Evolutionary conservation across 2,329 filamentous ascomycete genomes (phyloP).

Genomic region (Colletotrichum destructivum): DNA sequence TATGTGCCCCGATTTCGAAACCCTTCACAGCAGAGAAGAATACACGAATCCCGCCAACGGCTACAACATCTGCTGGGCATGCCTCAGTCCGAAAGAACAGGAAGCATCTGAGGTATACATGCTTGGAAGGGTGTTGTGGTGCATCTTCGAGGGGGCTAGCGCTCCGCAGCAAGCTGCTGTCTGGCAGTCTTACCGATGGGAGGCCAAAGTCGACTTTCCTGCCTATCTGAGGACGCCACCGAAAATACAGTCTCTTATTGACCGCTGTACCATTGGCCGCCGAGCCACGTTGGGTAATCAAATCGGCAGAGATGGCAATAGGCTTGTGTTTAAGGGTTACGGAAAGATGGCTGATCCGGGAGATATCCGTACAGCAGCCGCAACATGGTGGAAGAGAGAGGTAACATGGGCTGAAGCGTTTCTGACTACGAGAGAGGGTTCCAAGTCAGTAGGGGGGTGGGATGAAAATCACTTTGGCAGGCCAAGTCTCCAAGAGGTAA

Average conservation of each 20-base stretch:
- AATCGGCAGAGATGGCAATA: conserved; percentile 62
- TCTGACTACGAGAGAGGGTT: conserved; percentile 57
- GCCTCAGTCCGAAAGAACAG: conserved; percentile 65
- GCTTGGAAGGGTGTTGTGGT: conserved; percentile 74
- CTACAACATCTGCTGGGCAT: conserved; percentile 72
- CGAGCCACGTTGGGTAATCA: conserved; percentile 60
- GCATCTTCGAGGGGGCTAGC: conserved; percentile 73
- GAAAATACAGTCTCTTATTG: conserved; percentile 63
- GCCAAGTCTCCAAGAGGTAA: conserved; percentile 63
- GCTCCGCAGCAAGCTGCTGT: conserved; percentile 70
- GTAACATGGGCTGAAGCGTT: conserved; percentile 64
- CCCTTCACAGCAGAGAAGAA: conserved; percentile 57
- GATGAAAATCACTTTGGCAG: conserved; percentile 66
- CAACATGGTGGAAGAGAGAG: conserved; percentile 65
- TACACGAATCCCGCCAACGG: conserved; percentile 64
- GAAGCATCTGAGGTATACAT: conserved; percentile 75
- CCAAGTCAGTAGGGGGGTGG: conserved; percentile 60
- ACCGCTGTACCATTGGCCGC: conserved; percentile 66
- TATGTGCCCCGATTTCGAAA: conserved; percentile 64
- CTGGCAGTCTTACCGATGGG: conserved; percentile 72
- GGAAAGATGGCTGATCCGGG: conserved; percentile 53
- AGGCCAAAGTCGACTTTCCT: conserved; percentile 71
- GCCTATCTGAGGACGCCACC: conserved; percentile 63
- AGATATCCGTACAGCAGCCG: conserved; percentile 56
- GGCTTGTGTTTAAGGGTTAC: conserved; percentile 59